Percentiles rank a stretch among this genome's conserved stretches.
phyloP scores from a whole-genome alignment of 441 rosid species.

The Arabidopsis lyrata region DNA sequence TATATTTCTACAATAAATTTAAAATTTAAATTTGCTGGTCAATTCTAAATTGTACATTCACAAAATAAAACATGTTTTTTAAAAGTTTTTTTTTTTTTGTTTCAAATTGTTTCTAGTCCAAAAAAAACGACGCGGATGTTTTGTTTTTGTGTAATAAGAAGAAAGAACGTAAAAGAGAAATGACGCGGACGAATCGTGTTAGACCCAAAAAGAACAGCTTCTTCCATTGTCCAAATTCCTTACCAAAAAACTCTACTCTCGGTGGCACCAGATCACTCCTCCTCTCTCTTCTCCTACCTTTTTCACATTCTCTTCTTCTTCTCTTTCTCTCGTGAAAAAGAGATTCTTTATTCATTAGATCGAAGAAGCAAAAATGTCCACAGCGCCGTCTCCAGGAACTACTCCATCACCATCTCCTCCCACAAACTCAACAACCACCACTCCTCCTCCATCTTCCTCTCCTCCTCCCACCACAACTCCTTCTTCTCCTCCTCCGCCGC shows the following conservation, averaged over 20 bases:
- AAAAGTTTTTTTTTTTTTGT: no score
- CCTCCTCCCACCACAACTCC: conserved; percentile 46
- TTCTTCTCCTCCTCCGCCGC: conserved; percentile 45
- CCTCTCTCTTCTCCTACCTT: background rate
- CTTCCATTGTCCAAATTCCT: conserved; percentile 34
- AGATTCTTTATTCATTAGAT: conserved; percentile 32
- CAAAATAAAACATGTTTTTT: no score
- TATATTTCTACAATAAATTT: no score
- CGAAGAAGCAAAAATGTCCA: conserved; percentile 54
- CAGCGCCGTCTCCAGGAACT: conserved; percentile 58
- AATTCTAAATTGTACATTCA: background rate
- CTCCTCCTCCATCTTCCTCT: conserved; percentile 46
- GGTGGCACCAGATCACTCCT: conserved; percentile 34
- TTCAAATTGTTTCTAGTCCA: background rate
- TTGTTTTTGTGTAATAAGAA: background rate
- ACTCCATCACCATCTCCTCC: conserved; percentile 54
- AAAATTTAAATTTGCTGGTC: no score
- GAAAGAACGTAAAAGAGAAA: conserved; percentile 1
- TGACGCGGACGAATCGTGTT: conserved; percentile 53
- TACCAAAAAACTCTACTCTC: conserved; percentile 2
- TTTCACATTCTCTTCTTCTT: conserved; percentile 5
- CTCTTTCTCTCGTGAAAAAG: background rate
- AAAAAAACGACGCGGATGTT: background rate
- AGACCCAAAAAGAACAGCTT: conserved; percentile 36
- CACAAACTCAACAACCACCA: conserved; percentile 44